Conservation (phyloP, 495 filamentous ascomycete genomes). For the Aspergillus steynii region DNA sequence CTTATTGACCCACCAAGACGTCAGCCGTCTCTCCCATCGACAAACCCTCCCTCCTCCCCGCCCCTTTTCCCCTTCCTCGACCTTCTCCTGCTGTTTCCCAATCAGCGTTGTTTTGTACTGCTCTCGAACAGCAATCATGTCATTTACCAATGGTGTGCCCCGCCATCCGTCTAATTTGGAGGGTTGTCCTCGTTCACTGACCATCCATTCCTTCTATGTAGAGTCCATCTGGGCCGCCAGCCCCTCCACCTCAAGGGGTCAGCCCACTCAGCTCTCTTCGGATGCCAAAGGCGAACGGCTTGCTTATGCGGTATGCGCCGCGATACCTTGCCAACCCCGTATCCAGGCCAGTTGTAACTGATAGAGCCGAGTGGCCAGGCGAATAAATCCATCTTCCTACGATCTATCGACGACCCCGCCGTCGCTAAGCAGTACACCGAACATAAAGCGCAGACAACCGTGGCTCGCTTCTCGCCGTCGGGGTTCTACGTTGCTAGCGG, state of each 20-base stretch:
- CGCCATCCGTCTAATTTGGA: neutral
- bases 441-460: conserved; percentile 84
- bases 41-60: too few species aligned
- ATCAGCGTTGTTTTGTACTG: neutral
- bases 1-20: neutral
- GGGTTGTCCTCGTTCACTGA: neutral
- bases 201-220: conserved; percentile 28
- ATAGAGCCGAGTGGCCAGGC: conserved; percentile 56
- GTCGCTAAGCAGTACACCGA: conserved; percentile 82
- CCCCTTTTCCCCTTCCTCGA: neutral
- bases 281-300: conserved; percentile 91
- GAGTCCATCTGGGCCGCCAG: conserved; percentile 72
- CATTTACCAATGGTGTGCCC: conserved; percentile 45
- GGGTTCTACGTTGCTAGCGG: conserved; percentile 96
- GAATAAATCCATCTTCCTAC: conserved; percentile 93
- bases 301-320: conserved; percentile 78
- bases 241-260: conserved; percentile 81
- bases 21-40: neutral
- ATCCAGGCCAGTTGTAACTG: conserved; percentile 1
- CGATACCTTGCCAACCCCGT: neutral
- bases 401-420: conserved; percentile 86
- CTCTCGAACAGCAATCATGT: conserved; percentile 29
- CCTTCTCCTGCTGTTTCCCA: neutral
- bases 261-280: conserved; percentile 84
- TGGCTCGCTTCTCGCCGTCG: conserved; percentile 91